Evolutionary conservation across 2,329 filamentous ascomycete genomes (phyloP).

Genomic region (Aspergillus uvarum): DNA sequence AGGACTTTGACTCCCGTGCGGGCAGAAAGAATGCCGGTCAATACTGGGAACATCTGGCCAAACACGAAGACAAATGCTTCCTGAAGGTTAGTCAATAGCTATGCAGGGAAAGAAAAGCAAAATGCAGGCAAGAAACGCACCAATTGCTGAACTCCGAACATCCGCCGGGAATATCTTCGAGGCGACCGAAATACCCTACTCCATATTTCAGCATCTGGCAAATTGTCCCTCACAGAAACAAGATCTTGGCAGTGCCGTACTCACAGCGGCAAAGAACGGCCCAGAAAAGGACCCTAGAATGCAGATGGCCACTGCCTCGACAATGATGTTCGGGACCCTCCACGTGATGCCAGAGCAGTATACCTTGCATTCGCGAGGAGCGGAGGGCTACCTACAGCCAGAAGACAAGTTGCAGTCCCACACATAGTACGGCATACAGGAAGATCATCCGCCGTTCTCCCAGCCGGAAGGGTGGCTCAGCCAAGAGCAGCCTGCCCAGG

Average conservation of each 20-base stretch:
- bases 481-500: too few species aligned
- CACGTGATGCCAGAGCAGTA: constrained; percentile 46
- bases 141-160: constrained; percentile 50
- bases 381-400: too few species aligned
- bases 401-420: too few species aligned
- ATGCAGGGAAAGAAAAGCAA: too few species aligned
- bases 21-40: constrained; percentile 55
- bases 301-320: constrained; percentile 55
- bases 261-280: constrained; percentile 58
- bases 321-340: constrained; percentile 47
- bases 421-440: too few species aligned
- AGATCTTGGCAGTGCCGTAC: not conserved
- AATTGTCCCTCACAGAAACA: too few species aligned
- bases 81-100: constrained; percentile 17
- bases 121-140: constrained; percentile 18
- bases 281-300: constrained; percentile 60
- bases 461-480: too few species aligned
- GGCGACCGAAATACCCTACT: constrained; percentile 49
- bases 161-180: constrained; percentile 53
- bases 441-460: too few species aligned
- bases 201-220: not conserved
- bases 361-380: too few species aligned
- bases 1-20: constrained; percentile 49
- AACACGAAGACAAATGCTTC: too few species aligned
- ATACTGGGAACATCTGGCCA: constrained; percentile 56